Percentiles rank a stretch among this genome's conserved stretches.
Conservation (phyloP, 1,284 basidiomycete species). For the Phenoliferia sp. region DNA sequence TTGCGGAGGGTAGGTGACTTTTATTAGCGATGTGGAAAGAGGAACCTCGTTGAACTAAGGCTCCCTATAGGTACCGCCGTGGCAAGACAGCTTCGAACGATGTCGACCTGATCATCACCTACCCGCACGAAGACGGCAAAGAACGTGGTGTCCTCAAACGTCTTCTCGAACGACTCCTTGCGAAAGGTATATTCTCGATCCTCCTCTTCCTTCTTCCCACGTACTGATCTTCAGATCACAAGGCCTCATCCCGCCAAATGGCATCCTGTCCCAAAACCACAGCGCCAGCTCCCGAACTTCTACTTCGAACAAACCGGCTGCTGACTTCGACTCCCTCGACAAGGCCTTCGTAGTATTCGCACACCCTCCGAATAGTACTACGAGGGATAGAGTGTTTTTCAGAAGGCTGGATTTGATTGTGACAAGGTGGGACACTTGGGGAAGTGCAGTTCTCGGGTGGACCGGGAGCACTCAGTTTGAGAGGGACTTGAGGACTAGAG, state of each 20-base stretch:
- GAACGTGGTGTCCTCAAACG: slow-evolving; percentile 12
- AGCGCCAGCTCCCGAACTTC: slow-evolving; percentile 12
- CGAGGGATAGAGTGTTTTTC: slow-evolving; percentile 35
- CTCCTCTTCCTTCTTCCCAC: background rate
- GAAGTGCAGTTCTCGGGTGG: slow-evolving; percentile 71
- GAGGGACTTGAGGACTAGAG: slow-evolving; percentile 56
- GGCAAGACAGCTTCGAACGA: slow-evolving; percentile 69
- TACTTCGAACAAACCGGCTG: slow-evolving; percentile 8
- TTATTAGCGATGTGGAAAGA: background rate
- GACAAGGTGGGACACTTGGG: slow-evolving; percentile 61
- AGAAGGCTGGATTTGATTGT: slow-evolving; percentile 70
- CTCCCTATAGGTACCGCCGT: slow-evolving; percentile 58
- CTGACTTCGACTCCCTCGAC: slow-evolving; percentile 27
- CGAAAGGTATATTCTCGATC: slow-evolving; percentile 14
- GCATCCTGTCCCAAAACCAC: slow-evolving; percentile 13
- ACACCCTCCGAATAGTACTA: slow-evolving; percentile 47
- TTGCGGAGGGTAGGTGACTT: slow-evolving; percentile 58
- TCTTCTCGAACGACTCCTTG: slow-evolving; percentile 12
- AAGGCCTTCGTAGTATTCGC: slow-evolving; percentile 28
- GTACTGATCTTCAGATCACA: background rate
- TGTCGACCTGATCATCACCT: slow-evolving; percentile 72
- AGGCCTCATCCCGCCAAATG: slow-evolving; percentile 26
- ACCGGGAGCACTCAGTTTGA: slow-evolving; percentile 75
- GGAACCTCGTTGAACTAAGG: background rate
- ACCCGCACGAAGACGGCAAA: slow-evolving; percentile 47